Conservation (phyloP, 129 eudicot species). For the Glebionis coronaria region DNA sequence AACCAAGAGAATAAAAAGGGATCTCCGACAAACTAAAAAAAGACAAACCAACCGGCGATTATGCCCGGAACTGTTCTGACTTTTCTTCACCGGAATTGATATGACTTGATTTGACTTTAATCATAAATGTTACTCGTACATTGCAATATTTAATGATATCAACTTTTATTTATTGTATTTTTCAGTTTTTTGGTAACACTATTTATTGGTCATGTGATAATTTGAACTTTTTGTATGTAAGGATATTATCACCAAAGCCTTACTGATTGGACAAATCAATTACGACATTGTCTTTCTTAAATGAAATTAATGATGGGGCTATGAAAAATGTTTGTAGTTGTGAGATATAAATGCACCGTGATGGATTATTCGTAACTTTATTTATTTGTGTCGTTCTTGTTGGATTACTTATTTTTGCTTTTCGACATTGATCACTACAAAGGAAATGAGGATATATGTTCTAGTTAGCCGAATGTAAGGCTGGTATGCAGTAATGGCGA, state of each 20-base stretch:
- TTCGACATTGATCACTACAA: too few species aligned
- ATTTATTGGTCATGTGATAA: neutral
- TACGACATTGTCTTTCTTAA: too few species aligned
- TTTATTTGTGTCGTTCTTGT: too few species aligned
- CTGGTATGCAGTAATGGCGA: too few species aligned
- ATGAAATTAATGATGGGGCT: too few species aligned
- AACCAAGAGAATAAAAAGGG: constrained; percentile 18
- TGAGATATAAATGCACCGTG: too few species aligned
- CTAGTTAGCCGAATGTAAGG: too few species aligned
- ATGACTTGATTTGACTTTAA: constrained; percentile 14
- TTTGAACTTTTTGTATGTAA: neutral
- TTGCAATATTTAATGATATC: neutral
- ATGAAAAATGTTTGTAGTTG: too few species aligned
- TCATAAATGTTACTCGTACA: neutral
- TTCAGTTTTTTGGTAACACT: neutral
- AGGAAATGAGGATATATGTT: too few species aligned
- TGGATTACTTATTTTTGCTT: too few species aligned
- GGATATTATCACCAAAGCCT: neutral
- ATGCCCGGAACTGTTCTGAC: constrained; percentile 14
- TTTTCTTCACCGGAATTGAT: constrained; percentile 22
- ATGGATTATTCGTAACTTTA: too few species aligned
- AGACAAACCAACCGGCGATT: constrained; percentile 24
- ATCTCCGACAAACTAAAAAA: constrained; percentile 26
- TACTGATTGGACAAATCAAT: neutral
- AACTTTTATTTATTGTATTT: neutral